Evolutionary conservation across 78 protist species (phyloP).

Genomic region (Speleostelium caveatum): DNA sequence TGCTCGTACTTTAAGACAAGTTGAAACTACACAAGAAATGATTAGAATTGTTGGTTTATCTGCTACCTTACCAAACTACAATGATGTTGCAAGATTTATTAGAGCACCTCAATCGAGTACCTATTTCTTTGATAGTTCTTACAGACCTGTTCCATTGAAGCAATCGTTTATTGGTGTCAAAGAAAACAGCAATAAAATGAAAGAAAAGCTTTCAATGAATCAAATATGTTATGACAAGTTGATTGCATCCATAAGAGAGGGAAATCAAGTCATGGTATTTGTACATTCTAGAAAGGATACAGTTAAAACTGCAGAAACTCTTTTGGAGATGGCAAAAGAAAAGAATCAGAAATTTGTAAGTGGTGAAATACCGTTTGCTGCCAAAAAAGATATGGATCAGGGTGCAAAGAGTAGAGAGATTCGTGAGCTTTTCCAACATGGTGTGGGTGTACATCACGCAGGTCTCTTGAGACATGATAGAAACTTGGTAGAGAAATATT

Average conservation of each 20-base stretch:
- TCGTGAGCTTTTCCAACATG: conserved; percentile 75
- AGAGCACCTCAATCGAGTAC: conserved; percentile 91
- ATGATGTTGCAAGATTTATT: conserved; percentile 97
- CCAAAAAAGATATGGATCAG: conserved; percentile 33
- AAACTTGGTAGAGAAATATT: conserved; percentile 92
- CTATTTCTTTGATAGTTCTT: conserved; percentile 92
- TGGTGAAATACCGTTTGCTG: conserved; percentile 10
- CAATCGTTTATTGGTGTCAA: conserved; percentile 95
- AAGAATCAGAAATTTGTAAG: background rate
- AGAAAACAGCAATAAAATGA: background rate
- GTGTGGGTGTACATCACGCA: conserved; percentile 97
- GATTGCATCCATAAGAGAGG: conserved; percentile 50
- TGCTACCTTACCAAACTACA: conserved; percentile 99
- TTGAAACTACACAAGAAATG: conserved; percentile 95
- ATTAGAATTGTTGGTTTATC: conserved; percentile 99
- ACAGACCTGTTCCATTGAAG: conserved; percentile 98
- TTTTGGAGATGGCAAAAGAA: conserved; percentile 84
- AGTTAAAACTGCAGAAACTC: conserved; percentile 84
- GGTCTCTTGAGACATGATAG: conserved; percentile 97
- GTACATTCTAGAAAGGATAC: conserved; percentile 98
- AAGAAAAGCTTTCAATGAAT: conserved; percentile 69
- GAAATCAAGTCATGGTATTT: conserved; percentile 97
- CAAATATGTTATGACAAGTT: conserved; percentile 85
- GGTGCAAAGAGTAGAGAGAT: conserved; percentile 58
- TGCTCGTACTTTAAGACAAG: conserved; percentile 94